phyloP scores from a whole-genome alignment of 495 filamentous ascomycete genomes.

The Daldinia loculata region DNA sequence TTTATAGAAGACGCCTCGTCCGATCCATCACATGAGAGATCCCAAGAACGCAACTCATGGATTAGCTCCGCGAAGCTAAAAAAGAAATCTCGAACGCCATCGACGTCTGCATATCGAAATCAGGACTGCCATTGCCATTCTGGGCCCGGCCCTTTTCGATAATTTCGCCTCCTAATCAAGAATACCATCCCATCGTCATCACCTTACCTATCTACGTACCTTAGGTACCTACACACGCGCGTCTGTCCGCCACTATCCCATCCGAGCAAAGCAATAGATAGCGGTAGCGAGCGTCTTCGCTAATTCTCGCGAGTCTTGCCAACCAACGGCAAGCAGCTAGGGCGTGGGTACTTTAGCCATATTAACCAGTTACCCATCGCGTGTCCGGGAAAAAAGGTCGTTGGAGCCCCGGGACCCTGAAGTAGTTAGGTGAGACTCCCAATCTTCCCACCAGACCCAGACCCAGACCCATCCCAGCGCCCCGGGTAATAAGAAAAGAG shows the following conservation, averaged over 20 bases:
- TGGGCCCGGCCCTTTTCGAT: slow-evolving; percentile 15
- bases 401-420: slow-evolving; percentile 35
- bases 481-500: slow-evolving; percentile 38
- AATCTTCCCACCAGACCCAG: background rate
- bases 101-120: slow-evolving; percentile 17
- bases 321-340: background rate
- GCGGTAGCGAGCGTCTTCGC: background rate
- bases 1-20: slow-evolving; percentile 36
- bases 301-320: slow-evolving; percentile 1
- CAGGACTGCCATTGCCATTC: slow-evolving; percentile 2
- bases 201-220: background rate
- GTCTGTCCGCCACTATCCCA: slow-evolving; percentile 16
- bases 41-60: background rate
- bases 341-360: slow-evolving; percentile 34
- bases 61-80: background rate
- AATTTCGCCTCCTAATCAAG: slow-evolving; percentile 16
- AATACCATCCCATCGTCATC: slow-evolving; percentile 18
- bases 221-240: background rate
- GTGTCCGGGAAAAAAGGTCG: slow-evolving; percentile 31
- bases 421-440: slow-evolving; percentile 17
- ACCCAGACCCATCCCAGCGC: slow-evolving; percentile 7
- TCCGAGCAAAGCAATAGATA: background rate
- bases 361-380: slow-evolving; percentile 37
- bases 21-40: slow-evolving; percentile 13
- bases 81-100: slow-evolving; percentile 27